Conservation (phyloP, 306 rosid genomes). For the Vachellia pachyceras region DNA sequence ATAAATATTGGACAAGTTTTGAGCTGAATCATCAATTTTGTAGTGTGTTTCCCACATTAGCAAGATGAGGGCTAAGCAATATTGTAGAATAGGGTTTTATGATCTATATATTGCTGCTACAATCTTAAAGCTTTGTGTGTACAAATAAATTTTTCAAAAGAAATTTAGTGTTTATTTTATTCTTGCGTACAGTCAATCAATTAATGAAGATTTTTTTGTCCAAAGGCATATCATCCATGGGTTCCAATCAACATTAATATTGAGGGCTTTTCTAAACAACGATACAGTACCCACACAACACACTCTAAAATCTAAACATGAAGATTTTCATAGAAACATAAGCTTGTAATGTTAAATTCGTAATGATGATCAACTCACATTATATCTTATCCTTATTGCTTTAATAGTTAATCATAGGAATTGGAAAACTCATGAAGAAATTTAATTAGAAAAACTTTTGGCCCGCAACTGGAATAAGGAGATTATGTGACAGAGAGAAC, state of each 20-base stretch:
- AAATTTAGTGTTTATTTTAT: background rate
- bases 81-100: background rate
- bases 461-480: background rate
- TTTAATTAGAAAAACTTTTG: background rate
- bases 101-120: background rate
- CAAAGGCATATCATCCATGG: background rate
- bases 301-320: background rate
- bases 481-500: background rate
- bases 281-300: background rate
- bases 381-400: background rate
- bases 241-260: background rate
- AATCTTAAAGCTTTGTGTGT: background rate
- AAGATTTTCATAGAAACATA: background rate
- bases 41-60: background rate
- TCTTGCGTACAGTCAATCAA: background rate
- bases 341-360: background rate
- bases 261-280: slow-evolving; percentile 2
- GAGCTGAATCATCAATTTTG: background rate
- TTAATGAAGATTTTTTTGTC: background rate
- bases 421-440: background rate
- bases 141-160: background rate
- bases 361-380: background rate
- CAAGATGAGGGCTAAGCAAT: background rate
- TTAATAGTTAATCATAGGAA: background rate
- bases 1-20: background rate